Conservation (phyloP, 1,284 basidiomycete genomes). For the Acaromyces ingoldii region DNA sequence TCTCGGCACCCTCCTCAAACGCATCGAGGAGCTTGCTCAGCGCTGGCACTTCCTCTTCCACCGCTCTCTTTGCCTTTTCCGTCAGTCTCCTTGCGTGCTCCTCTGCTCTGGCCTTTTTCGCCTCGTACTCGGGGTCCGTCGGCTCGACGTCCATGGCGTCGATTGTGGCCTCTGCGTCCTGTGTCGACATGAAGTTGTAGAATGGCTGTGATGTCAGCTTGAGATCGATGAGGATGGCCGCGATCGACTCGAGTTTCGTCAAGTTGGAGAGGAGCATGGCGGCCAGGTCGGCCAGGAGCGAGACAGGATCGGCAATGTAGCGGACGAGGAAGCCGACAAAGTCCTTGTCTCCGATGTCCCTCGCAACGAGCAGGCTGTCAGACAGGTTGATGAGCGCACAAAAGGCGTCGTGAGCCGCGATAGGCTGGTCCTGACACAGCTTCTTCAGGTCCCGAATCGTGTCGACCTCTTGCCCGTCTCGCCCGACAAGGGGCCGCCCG, state of each 20-base stretch:
- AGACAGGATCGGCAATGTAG: slow-evolving; percentile 82
- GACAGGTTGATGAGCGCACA: slow-evolving; percentile 89
- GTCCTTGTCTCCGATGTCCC: slow-evolving; percentile 64
- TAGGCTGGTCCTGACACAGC: slow-evolving; percentile 72
- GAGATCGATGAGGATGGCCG: slow-evolving; percentile 64
- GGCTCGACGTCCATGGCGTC: slow-evolving; percentile 45
- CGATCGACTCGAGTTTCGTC: slow-evolving; percentile 70
- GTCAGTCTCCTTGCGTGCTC: slow-evolving; percentile 26
- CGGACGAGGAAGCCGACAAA: slow-evolving; percentile 82
- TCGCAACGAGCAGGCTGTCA: slow-evolving; percentile 69
- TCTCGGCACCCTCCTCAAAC: slow-evolving; percentile 49
- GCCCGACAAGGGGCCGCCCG: slow-evolving; percentile 26
- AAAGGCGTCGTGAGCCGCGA: slow-evolving; percentile 90
- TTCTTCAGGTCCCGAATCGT: slow-evolving; percentile 65
- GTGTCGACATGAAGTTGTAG: slow-evolving; percentile 39
- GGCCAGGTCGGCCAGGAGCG: slow-evolving; percentile 85
- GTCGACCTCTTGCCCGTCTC: slow-evolving; percentile 42
- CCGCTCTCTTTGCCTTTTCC: slow-evolving; percentile 28
- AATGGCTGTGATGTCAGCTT: slow-evolving; percentile 49
- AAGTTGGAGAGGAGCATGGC: slow-evolving; percentile 96
- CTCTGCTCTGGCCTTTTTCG: slow-evolving; percentile 28
- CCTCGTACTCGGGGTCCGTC: slow-evolving; percentile 35
- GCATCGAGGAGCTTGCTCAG: slow-evolving; percentile 43
- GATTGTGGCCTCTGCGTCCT: slow-evolving; percentile 32
- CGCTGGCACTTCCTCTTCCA: slow-evolving; percentile 40